Evolutionary conservation across 768 basidiomycete genomes (phyloP).

Genomic region (Trametes sanguinea): DNA sequence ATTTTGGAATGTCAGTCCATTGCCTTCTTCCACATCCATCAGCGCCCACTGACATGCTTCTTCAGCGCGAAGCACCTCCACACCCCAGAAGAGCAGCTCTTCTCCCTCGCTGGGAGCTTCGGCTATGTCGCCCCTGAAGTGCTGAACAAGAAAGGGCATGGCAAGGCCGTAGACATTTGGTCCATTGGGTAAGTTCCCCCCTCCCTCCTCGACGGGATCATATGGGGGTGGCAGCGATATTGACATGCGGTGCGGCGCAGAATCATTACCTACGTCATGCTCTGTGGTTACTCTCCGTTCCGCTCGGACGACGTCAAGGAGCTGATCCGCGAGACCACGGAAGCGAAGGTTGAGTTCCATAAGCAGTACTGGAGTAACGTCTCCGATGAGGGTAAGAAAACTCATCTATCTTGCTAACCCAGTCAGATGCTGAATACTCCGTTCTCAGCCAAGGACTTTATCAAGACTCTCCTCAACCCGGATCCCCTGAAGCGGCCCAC

Average conservation of each 20-base stretch:
- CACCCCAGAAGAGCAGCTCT: conserved; percentile 67
- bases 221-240: neutral
- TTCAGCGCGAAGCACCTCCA: conserved; percentile 81
- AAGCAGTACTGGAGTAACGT: conserved; percentile 94
- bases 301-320: conserved; percentile 76
- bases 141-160: conserved; percentile 77
- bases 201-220: neutral
- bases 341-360: conserved; percentile 87
- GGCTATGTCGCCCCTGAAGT: conserved; percentile 95
- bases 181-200: conserved; percentile 68
- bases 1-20: conserved; percentile 87
- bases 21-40: neutral
- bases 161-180: conserved; percentile 95
- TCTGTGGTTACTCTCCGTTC: conserved; percentile 96
- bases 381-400: conserved; percentile 60
- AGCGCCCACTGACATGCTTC: neutral
- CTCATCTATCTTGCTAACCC: neutral
- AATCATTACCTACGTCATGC: conserved; percentile 91
- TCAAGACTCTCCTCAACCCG: conserved; percentile 66
- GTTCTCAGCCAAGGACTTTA: conserved; percentile 78
- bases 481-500: conserved; percentile 74
- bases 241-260: conserved; percentile 41
- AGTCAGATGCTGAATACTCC: neutral
- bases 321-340: conserved; percentile 81
- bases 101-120: conserved; percentile 75